Conservation (phyloP, 2,329 filamentous ascomycete species). For the Aspergillus fijiensis region DNA sequence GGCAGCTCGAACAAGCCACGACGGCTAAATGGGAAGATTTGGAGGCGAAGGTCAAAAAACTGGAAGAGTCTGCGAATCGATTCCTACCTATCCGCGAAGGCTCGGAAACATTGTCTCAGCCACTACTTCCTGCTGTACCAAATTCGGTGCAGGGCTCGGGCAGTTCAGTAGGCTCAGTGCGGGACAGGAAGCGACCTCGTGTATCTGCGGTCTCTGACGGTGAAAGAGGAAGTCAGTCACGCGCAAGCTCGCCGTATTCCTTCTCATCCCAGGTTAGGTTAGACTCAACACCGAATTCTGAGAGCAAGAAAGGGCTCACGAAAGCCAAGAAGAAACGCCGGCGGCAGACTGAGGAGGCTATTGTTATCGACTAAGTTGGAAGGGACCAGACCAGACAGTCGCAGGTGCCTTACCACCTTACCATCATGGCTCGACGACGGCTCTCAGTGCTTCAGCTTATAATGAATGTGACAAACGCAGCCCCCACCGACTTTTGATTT, state of each 20-base stretch:
- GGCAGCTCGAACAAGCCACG: not conserved
- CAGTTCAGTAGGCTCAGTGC: not conserved
- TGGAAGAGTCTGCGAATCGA: not conserved
- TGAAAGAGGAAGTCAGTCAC: not conserved
- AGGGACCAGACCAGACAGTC: not conserved
- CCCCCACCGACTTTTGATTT: not conserved
- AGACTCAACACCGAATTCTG: not conserved
- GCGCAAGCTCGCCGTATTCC: not conserved
- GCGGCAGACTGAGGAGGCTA: not conserved
- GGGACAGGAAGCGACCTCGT: not conserved
- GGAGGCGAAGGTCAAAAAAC: not conserved
- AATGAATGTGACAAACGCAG: not conserved
- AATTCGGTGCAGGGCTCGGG: not conserved
- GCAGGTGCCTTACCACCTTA: not conserved
- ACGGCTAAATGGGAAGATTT: not conserved
- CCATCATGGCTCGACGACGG: not conserved
- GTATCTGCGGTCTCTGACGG: not conserved
- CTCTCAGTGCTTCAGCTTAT: not conserved
- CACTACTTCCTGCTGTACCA: not conserved
- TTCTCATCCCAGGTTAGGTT: not conserved
- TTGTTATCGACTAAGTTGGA: not conserved
- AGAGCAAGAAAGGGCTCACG: not conserved
- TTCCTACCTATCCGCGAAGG: not conserved
- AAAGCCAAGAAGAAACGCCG: not conserved
- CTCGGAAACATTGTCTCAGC: not conserved